Evolutionary conservation across 495 filamentous ascomycete genomes (phyloP).

Genomic region (Beverwykella pulmonaria): DNA sequence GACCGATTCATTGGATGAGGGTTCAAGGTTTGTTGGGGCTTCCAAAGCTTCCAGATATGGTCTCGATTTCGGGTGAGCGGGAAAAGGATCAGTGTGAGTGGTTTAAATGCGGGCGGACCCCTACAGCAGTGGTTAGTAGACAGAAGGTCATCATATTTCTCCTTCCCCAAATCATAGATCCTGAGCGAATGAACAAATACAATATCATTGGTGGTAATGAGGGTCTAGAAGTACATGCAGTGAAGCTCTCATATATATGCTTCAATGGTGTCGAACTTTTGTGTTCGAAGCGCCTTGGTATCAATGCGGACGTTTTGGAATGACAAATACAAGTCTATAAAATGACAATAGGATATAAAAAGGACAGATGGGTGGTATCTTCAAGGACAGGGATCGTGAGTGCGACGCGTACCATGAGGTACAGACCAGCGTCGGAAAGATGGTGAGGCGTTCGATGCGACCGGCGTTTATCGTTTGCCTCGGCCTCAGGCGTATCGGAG

Average conservation of each 20-base stretch:
- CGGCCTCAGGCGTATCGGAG: not conserved
- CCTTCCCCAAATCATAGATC: not conserved
- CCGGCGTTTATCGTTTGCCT: not conserved
- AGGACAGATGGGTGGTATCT: not conserved
- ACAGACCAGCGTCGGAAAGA: not conserved
- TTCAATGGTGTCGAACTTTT: not conserved
- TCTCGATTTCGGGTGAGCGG: too few species aligned
- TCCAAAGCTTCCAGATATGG: too few species aligned
- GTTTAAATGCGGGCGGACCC: too few species aligned
- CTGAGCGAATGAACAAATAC: not conserved
- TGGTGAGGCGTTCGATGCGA: not conserved
- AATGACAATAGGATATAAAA: not conserved
- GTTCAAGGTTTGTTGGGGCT: too few species aligned
- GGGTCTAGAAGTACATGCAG: conserved; percentile 10
- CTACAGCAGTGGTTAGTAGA: too few species aligned
- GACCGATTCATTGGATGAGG: too few species aligned
- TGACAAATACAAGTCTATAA: conserved; percentile 1
- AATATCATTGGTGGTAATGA: conserved; percentile 6
- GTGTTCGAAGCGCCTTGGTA: conserved; percentile 2
- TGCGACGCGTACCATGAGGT: not conserved
- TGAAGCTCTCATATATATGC: conserved; percentile 11
- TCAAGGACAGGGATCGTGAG: not conserved
- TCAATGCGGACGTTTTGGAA: not conserved
- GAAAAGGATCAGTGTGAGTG: not conserved
- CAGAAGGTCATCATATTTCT: too few species aligned